Base-by-base conservation (phyloP, 257 asterid species). In the Fraxinus pennsylvanica region DNA sequence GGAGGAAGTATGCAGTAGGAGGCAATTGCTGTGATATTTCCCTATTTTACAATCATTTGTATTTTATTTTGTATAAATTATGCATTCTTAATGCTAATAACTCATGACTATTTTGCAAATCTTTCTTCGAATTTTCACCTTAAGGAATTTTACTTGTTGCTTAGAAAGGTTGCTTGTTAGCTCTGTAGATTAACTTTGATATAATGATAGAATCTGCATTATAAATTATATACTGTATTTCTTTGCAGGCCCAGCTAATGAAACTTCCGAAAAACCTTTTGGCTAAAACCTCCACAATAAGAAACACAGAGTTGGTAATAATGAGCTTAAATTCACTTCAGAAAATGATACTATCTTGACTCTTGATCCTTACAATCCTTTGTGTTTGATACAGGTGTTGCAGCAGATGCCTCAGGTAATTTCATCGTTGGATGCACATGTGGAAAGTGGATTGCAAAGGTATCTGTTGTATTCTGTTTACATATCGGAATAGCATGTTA, bases 201-300 rank as follows among this genome's bases (percentile, higher is more conserved):
- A 61, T 1, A 22, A 61, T 61, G 68, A 61, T 21, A 61, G 71
- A 13, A 71, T 71, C 27, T 50, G 74, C 52, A 54, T 63, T 0
- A 1, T 21, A 39, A 19, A 59, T 59, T 5, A 59, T 10, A 9
- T 72, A 71, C 21, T 68, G 35, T 72, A 74, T 63, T 15, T 78
- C 66, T 77, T 72, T 68, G 59, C 93, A 93, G 98, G 92, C 86
- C 2, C 88, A 88, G 81, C 83, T 93, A 47, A 79, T 80, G 84
- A 93, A 91, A 83, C 97, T 91, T 72, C 97, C 98, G 6, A 90
- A 88, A 79, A 91, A 81, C 80, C 97, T 93, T 82, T 83, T 91
- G 88, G 88, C 94, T 15, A 86, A 87, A 88, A 78, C 93, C 29
- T 79, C 97, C 30, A 90, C 86, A 0, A 87, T 89, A 17, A 91